A percentile compares a stretch with the other conserved stretches of the same genome.
phyloP scores from a whole-genome alignment of 805 yeast genomes.

The Wickerhamomyces chaumierensis region DNA sequence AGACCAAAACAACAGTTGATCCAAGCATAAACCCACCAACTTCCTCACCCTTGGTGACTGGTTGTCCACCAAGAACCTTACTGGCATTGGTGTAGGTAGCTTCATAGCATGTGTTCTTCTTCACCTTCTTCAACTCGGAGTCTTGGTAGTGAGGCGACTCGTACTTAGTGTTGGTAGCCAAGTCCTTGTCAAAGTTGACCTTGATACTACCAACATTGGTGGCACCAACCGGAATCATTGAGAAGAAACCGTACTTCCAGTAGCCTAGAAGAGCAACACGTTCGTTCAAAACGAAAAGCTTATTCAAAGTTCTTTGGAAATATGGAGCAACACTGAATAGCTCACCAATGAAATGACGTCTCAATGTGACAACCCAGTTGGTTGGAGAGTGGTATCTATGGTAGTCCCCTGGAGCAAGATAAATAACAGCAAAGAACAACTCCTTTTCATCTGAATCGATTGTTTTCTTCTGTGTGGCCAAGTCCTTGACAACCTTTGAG shows the following conservation, averaged over 20 bases:
- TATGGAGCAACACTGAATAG: conserved; percentile 93
- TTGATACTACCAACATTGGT: conserved; percentile 95
- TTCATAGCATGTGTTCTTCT: conserved; percentile 80
- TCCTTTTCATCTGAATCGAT: conserved; percentile 33
- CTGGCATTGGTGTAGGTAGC: conserved; percentile 84
- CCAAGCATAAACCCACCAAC: conserved; percentile 97
- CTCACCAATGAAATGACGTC: conserved; percentile 95
- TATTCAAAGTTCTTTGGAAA: conserved; percentile 78
- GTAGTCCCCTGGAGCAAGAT: conserved; percentile 96
- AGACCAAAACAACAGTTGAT: conserved; percentile 90
- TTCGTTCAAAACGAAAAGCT: conserved; percentile 85
- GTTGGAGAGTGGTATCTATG: conserved; percentile 95
- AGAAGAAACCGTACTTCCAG: conserved; percentile 95
- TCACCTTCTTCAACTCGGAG: conserved; percentile 27
- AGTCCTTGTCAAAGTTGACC: conserved; percentile 81
- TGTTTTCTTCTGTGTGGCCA: conserved; percentile 9
- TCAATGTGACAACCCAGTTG: conserved; percentile 86
- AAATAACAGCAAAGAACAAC: conserved; percentile 81
- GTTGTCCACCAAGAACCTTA: conserved; percentile 69
- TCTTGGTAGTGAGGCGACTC: conserved; percentile 28
- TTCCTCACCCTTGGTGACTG: conserved; percentile 83
- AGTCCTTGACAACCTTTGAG: conserved; percentile 27
- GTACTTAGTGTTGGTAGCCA: conserved; percentile 69
- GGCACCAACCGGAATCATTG: conserved; percentile 99
- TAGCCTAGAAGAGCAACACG: conserved; percentile 90